Conservation (phyloP, 495 filamentous ascomycete species). For the Penicillium canescens region DNA sequence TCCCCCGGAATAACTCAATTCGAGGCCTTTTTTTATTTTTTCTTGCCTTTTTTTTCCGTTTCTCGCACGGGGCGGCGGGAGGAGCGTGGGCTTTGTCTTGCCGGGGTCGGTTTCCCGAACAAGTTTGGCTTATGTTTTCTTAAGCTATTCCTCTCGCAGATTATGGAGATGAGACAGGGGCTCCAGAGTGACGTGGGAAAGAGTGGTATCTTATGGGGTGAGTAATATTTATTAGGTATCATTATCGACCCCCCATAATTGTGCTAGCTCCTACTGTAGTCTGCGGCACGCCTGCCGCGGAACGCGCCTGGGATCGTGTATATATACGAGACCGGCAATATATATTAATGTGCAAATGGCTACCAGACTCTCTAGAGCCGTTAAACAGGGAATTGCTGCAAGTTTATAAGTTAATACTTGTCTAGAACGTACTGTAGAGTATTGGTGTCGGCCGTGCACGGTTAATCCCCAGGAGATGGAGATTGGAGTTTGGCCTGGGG, state of each 20-base stretch:
- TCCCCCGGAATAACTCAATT: conserved; percentile 39
- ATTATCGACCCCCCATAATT: conserved; percentile 1
- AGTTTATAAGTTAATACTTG: not conserved
- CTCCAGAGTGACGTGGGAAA: conserved; percentile 3
- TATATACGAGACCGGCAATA: conserved; percentile 11
- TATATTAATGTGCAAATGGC: not conserved
- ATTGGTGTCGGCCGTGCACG: conserved; percentile 1
- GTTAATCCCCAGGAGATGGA: conserved; percentile 4
- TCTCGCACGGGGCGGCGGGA: conserved; percentile 35
- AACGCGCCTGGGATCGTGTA: conserved; percentile 19
- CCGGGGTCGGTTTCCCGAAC: conserved; percentile 22
- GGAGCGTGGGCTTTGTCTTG: conserved; percentile 14
- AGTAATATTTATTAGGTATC: conserved; percentile 6
- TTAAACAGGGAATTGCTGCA: not conserved
- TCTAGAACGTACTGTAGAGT: conserved; percentile 7
- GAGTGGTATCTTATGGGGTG: not conserved
- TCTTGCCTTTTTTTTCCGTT: not conserved
- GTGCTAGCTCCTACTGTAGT: not conserved
- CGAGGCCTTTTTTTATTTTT: not conserved
- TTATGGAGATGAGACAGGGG: conserved; percentile 6
- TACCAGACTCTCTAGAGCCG: not conserved
- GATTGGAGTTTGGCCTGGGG: not conserved
- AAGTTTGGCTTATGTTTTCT: conserved; percentile 11
- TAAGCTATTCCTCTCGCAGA: not conserved
- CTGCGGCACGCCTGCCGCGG: conserved; percentile 17